Evolutionary conservation across 1,139 yeast species (phyloP).

Genomic region (Tardiomyces depauwii): DNA sequence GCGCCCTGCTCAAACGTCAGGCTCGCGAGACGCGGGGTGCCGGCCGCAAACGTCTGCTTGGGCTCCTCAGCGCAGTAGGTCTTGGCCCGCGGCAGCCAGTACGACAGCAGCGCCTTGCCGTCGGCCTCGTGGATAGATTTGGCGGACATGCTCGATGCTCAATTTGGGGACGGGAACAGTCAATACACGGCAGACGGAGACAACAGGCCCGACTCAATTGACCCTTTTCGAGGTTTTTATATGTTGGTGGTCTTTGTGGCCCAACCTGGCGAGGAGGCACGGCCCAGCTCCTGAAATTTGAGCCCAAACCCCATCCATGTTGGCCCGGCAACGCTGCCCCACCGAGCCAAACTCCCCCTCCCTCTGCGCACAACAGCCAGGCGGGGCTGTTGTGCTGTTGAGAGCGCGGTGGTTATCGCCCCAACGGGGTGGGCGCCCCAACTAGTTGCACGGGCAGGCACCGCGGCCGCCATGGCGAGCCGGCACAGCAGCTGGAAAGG

Average conservation of each 20-base stretch:
- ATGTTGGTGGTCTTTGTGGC: neutral
- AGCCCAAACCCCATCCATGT: neutral
- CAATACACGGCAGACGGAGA: too few relatives aligned
- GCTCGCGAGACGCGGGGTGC: conserved; percentile 31
- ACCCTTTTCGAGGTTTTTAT: neutral
- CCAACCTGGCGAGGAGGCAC: neutral
- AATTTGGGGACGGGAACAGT: too few relatives aligned
- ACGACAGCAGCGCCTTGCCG: conserved; percentile 35
- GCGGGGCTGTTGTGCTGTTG: too few relatives aligned
- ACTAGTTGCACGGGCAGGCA: too few relatives aligned
- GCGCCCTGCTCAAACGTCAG: conserved; percentile 25
- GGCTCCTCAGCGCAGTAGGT: conserved; percentile 25
- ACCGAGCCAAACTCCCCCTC: too few relatives aligned
- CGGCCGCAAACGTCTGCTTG: conserved; percentile 24
- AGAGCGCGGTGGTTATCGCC: too few relatives aligned
- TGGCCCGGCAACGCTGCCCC: neutral
- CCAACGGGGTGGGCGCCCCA: too few relatives aligned
- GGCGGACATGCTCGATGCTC: conserved; percentile 27
- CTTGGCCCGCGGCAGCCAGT: conserved; percentile 32
- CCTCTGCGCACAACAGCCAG: too few relatives aligned
- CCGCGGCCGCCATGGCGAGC: too few relatives aligned
- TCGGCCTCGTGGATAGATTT: conserved; percentile 37
- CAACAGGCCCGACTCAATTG: neutral
- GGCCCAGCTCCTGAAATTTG: neutral
- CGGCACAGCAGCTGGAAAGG: too few relatives aligned